A percentile compares a stretch with the other conserved stretches of the same genome.
Conservation (phyloP, 345 rosid genomes). For the Syzygium jambos region DNA sequence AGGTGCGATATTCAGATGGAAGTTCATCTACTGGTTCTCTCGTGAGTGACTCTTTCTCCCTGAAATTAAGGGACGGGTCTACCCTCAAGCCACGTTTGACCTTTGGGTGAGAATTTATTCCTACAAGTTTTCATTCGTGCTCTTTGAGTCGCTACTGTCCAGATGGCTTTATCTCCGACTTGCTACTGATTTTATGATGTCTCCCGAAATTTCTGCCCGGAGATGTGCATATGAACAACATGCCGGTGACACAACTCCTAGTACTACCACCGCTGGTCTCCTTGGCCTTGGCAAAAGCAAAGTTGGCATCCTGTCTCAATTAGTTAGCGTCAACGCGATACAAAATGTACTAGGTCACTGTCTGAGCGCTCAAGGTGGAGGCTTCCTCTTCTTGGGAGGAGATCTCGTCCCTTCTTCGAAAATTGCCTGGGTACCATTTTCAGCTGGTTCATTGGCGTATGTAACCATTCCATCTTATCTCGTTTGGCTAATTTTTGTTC, state of each 20-base stretch:
- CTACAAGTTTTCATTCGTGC: not conserved
- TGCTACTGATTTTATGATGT: not conserved
- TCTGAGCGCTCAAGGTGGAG: constrained; percentile 56
- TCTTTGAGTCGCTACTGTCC: not conserved
- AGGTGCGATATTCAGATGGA: constrained; percentile 51
- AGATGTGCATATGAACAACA: constrained; percentile 73
- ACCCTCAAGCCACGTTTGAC: constrained; percentile 23
- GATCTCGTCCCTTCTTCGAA: constrained; percentile 50
- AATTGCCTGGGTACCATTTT: constrained; percentile 47
- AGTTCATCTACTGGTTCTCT: constrained; percentile 71
- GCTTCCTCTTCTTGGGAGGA: constrained; percentile 66
- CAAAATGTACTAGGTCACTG: constrained; percentile 69
- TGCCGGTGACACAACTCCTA: constrained; percentile 27
- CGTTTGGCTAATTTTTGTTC: not conserved
- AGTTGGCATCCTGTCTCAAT: constrained; percentile 54
- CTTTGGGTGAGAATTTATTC: constrained; percentile 51
- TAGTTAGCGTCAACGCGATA: constrained; percentile 22
- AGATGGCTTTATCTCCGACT: not conserved
- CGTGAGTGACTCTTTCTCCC: constrained; percentile 40
- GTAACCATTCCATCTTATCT: not conserved
- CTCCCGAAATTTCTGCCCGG: not conserved
- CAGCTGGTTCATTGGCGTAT: constrained; percentile 22
- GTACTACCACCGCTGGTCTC: constrained; percentile 46
- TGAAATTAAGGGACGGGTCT: constrained; percentile 49
- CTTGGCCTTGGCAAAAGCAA: constrained; percentile 70